Base-by-base conservation (phyloP, 805 yeast genomes). In the Wickerhamomyces alni region DNA sequence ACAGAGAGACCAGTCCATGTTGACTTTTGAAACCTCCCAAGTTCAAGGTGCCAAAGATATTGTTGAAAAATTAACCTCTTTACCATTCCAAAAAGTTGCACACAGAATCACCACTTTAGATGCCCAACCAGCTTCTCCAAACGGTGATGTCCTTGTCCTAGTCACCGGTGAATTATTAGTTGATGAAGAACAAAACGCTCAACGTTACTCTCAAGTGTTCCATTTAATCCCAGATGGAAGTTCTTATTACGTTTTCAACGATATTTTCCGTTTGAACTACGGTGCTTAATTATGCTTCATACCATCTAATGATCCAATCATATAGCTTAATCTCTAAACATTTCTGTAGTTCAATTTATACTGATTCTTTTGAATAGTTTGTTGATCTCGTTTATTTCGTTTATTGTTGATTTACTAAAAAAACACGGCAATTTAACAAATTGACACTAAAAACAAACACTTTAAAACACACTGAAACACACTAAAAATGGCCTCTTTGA, bases 181-280 rank as follows among this genome's bases (percentile, higher is more conserved):
- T 48, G 99, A 93, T 62, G 98, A 91, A 48, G 98, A 93, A 71
- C 85, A 81, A 61, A 88, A 87, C 65, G 79, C 97, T 41, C 97
- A 91, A 67, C 82, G 96, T 68, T 93, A 89, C 69, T 87, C 98
- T 25, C 99, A 93, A 70, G 95, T 87, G 35, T 93, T 93, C 80
- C 98, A 93, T 63, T 78, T 93, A 69, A 82, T 88, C 47, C 97
- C 96, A 49, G 99, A 93, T 43, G 87, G 83, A 38, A 77, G 75
- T 59, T 83, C 94, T 25, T 93, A 89, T 74, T 93, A 80, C 59
- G 98, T 93, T 44, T 85, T 87, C 70, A 93, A 93, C 68, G 99
- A 93, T 62, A 87, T 93, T 51, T 93, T 93, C 80, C 86, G 98
- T 73, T 80, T 93, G 64, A 87, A 87, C 73, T 87, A 84, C 69